Evolutionary conservation across 139 green algal species (phyloP), one percentile per base, ranked within the genome.

Genomic region (Chlamydomonas sphaeroides): DNA sequence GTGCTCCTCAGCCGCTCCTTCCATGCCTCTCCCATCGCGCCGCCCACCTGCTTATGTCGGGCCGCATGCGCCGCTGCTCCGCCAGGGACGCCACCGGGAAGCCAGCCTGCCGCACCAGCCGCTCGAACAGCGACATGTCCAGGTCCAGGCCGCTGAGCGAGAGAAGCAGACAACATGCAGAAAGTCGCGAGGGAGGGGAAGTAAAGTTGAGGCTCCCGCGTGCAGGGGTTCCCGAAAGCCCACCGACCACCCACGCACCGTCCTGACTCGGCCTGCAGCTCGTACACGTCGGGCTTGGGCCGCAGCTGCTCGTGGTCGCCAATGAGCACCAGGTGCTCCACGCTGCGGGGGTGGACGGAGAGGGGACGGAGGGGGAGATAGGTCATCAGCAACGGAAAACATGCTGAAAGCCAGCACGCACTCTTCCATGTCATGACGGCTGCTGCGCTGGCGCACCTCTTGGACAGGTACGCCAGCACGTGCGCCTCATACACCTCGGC

Each of bases 401-500:
- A n/a, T n/a, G n/a, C n/a, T n/a, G n/a, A n/a, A n/a, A n/a, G n/a
- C n/a, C n/a, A n/a, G n/a, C n/a, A n/a, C n/a, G n/a, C n/a, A n/a
- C n/a, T n/a, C n/a, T n/a, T n/a, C n/a, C n/a, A n/a, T n/a, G n/a
- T n/a, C n/a, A n/a, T n/a, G n/a, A n/a, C n/a, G n/a, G n/a, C n/a
- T n/a, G n/a, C n/a, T n/a, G n/a, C n/a, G n/a, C n/a, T n/a, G n/a
- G n/a, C n/a, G n/a, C n/a, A n/a, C n/a, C n/a, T n/a, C n/a, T n/a
- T n/a, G n/a, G n/a, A n/a, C n/a, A 96, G 85, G 66, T 79, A 89
- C n/a, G 88, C 87, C 35, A 96, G 85, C 11, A 95, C 84, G 79
- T 97, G 93, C 2, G 92, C 90, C 88, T 96, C 94, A 59, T 96
- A 87, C 42, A 97, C 89, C 82, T 97, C 94, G 0, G 88, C 92